Percentiles rank a stretch among this genome's conserved stretches.
Conservation (phyloP, 352 stramenopile genomes). For the Phytophthora hibernalis region DNA sequence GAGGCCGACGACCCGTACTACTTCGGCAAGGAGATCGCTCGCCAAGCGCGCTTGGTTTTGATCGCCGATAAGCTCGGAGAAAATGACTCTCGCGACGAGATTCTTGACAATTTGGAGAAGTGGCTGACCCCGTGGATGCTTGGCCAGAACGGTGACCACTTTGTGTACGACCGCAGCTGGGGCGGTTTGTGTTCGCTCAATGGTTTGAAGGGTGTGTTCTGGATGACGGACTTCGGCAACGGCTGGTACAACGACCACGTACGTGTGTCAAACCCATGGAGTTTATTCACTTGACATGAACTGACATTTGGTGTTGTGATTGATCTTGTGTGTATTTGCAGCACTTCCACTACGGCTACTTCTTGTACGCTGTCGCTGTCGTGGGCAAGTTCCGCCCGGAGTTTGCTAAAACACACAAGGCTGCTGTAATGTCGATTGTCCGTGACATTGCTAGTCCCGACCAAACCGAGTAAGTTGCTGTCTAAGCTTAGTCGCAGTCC, state of each 20-base stretch:
- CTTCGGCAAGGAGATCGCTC: slow-evolving; percentile 88
- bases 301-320: slow-evolving; percentile 12
- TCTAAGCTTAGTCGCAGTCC: neutral
- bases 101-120: slow-evolving; percentile 70
- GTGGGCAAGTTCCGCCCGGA: slow-evolving; percentile 76
- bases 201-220: slow-evolving; percentile 90
- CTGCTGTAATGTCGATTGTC: slow-evolving; percentile 74
- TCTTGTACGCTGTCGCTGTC: slow-evolving; percentile 88
- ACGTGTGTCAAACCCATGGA: slow-evolving; percentile 32
- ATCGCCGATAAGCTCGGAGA: slow-evolving; percentile 83
- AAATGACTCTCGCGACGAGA: slow-evolving; percentile 50
- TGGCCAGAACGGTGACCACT: slow-evolving; percentile 75
- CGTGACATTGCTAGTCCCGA: slow-evolving; percentile 80
- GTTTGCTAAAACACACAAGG: slow-evolving; percentile 78
- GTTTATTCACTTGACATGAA: neutral
- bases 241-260: slow-evolving; percentile 92
- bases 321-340: slow-evolving; percentile 43
- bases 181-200: slow-evolving; percentile 92
- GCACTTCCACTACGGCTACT: slow-evolving; percentile 98
- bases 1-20: slow-evolving; percentile 80
- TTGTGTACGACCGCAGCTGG: slow-evolving; percentile 95
- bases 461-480: slow-evolving; percentile 62
- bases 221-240: slow-evolving; percentile 94
- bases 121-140: slow-evolving; percentile 85
- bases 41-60: slow-evolving; percentile 76